phyloP scores from a whole-genome alignment of 2,329 filamentous ascomycete species.

The Calonectria henricotiae region DNA sequence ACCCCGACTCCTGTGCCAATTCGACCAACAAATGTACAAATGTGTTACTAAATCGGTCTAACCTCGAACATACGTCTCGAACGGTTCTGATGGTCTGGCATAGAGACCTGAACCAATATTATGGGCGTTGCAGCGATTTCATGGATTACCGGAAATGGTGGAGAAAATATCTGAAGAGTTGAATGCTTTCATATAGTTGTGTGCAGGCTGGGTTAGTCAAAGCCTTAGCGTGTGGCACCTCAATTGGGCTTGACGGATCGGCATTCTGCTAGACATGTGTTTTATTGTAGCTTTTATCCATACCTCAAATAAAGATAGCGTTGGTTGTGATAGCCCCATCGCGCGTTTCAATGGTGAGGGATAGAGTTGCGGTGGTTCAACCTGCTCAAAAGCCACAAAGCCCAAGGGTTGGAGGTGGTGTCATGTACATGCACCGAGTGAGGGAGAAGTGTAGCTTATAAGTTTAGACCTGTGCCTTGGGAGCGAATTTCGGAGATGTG shows the following conservation, averaged over 20 bases:
- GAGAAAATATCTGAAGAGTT: constrained; percentile 8
- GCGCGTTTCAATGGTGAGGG: neutral
- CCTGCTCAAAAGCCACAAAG: neutral
- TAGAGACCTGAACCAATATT: neutral
- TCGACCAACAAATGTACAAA: neutral
- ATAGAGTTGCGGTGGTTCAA: constrained; percentile 6
- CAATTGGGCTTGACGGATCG: neutral
- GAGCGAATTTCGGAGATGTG: neutral
- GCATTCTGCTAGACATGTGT: constrained; percentile 31
- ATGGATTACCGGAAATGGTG: neutral
- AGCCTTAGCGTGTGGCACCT: neutral
- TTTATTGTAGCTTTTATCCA: constrained; percentile 31
- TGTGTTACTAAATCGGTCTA: neutral
- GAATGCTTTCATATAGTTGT: neutral
- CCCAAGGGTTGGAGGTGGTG: neutral
- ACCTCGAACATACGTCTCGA: constrained; percentile 6
- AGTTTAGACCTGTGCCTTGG: neutral
- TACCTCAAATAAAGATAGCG: constrained; percentile 15
- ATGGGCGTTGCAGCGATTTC: neutral
- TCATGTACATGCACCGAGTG: neutral
- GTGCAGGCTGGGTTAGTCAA: neutral
- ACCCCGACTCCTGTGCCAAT: constrained; percentile 4
- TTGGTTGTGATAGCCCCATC: neutral
- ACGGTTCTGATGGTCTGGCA: constrained; percentile 8
- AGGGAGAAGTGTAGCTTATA: neutral